phyloP scores from a whole-genome alignment of 2,329 filamentous ascomycete species.

The Raffaelea albimanens region DNA sequence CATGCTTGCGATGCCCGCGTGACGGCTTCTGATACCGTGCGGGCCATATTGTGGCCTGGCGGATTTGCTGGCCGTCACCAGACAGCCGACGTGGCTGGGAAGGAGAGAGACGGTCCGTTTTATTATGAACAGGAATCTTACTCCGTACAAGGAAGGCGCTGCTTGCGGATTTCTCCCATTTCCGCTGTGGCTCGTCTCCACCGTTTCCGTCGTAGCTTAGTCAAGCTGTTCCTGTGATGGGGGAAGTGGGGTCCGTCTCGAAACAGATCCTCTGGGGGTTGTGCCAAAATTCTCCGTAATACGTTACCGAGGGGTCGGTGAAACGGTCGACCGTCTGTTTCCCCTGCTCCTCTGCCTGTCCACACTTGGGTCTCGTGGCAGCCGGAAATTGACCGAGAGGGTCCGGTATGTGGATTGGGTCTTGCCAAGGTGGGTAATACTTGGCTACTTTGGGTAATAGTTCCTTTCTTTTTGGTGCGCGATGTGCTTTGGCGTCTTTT shows the following conservation, averaged over 20 bases:
- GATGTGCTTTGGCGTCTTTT: background rate
- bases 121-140: no score
- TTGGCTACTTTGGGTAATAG: constrained; percentile 11
- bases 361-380: constrained; percentile 1
- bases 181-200: background rate
- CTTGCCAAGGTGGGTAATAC: constrained; percentile 12
- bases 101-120: no score
- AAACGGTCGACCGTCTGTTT: background rate
- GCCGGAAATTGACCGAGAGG: constrained; percentile 1
- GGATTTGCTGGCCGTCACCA: background rate
- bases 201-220: background rate
- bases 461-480: background rate
- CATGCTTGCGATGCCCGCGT: constrained; percentile 8
- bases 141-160: no score
- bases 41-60: no score
- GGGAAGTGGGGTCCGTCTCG: no score
- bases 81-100: no score
- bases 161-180: no score
- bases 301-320: background rate
- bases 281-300: no score
- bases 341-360: background rate
- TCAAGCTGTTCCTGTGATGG: background rate
- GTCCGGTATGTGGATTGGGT: background rate
- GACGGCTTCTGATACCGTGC: constrained; percentile 8
- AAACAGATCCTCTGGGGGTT: no score